These are phyloP conservation scores for Suhomyces maxii DNA, from an alignment of 1,139 yeast species.

Conservation along the genomic window DNA sequence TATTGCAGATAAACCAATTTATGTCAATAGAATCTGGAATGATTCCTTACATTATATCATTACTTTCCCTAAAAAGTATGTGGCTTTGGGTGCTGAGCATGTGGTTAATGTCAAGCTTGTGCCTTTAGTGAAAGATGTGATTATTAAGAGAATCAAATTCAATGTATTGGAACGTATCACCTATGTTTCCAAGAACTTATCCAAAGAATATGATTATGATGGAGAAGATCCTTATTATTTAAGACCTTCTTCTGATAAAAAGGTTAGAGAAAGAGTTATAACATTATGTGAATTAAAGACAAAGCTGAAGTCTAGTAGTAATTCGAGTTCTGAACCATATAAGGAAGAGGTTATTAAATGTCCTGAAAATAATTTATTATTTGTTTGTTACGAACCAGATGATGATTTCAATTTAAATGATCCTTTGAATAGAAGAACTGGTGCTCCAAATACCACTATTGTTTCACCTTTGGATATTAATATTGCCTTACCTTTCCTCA, in stretches of 20 bases:
- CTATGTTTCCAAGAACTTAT: constrained; percentile 54
- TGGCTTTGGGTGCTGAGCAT: constrained; percentile 68
- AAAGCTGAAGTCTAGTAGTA: constrained; percentile 35
- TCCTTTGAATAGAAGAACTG: constrained; percentile 9
- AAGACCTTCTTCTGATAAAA: constrained; percentile 24
- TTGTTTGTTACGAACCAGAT: constrained; percentile 52
- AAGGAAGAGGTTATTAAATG: constrained; percentile 64
- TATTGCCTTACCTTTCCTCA: constrained; percentile 47
- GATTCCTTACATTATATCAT: constrained; percentile 76
- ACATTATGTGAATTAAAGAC: constrained; percentile 66
- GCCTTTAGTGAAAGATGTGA: constrained; percentile 68
- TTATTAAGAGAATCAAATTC: constrained; percentile 69
- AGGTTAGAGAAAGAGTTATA: constrained; percentile 52
- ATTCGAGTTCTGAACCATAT: constrained; percentile 41
- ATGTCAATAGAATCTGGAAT: constrained; percentile 82
- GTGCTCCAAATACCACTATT: constrained; percentile 25
- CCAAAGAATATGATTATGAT: constrained; percentile 59
- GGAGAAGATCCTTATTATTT: constrained; percentile 42
- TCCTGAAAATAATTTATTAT: constrained; percentile 58
- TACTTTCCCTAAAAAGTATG: constrained; percentile 72
- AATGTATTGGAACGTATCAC: constrained; percentile 73
- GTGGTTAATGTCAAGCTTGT: constrained; percentile 64
- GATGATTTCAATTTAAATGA: constrained; percentile 32
- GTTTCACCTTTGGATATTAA: constrained; percentile 50
- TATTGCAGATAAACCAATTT: constrained; percentile 76